Evolutionary conservation across 352 stramenopile genomes (phyloP).

Genomic region (Pythium sukuiense): DNA sequence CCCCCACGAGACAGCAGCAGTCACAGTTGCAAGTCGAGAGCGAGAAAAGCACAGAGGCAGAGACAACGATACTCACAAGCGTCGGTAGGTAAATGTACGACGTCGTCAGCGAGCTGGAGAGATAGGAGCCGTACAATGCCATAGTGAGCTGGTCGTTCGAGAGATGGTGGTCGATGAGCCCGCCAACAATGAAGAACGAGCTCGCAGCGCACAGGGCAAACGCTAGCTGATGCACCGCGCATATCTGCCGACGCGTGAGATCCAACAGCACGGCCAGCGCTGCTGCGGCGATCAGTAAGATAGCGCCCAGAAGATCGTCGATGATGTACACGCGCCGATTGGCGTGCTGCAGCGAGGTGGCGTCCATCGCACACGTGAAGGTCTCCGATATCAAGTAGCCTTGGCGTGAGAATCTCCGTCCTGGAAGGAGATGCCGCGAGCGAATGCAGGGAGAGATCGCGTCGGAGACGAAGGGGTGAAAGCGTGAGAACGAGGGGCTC

Average conservation of each 20-base stretch:
- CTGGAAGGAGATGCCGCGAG: conserved; percentile 1
- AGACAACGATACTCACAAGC: conserved; percentile 34
- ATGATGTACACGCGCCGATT: conserved; percentile 67
- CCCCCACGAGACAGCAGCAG: conserved; percentile 63
- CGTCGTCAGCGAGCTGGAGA: conserved; percentile 45
- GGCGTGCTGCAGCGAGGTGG: conserved; percentile 21
- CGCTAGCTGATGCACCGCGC: conserved; percentile 67
- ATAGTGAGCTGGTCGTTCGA: conserved; percentile 69
- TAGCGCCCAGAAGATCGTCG: conserved; percentile 65
- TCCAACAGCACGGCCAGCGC: conserved; percentile 56
- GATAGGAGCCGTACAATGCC: conserved; percentile 64
- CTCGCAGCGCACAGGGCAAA: conserved; percentile 55
- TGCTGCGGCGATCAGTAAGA: conserved; percentile 56
- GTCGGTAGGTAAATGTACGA: conserved; percentile 70
- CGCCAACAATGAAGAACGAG: conserved; percentile 65
- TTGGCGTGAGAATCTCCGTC: background rate
- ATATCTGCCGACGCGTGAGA: conserved; percentile 68
- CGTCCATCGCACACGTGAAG: conserved; percentile 10
- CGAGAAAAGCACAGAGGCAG: conserved; percentile 41
- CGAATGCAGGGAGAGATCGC: background rate
- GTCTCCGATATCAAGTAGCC: background rate
- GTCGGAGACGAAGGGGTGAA: background rate
- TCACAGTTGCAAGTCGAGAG: conserved; percentile 61
- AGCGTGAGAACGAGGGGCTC: background rate
- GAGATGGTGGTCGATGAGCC: conserved; percentile 70